Percentiles rank a stretch among this genome's conserved stretches.
These are phyloP conservation scores for Verticillium isaacii DNA, from an alignment of 2,329 filamentous ascomycete genomes.

Conservation along the genomic window DNA sequence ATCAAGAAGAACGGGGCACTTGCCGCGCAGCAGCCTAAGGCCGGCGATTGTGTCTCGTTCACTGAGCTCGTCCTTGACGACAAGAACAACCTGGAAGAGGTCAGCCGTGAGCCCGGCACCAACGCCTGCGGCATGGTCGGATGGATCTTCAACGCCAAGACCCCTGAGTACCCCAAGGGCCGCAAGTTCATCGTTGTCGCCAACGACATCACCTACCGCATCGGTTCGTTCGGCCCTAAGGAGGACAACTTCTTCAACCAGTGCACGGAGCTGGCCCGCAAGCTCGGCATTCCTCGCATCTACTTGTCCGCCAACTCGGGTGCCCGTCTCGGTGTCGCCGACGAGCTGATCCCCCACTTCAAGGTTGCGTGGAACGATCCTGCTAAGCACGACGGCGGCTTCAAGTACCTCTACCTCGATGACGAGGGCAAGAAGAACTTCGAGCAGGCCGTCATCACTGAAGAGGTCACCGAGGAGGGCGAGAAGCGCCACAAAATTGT, in stretches of 20 bases:
- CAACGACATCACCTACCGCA: conserved; percentile 99
- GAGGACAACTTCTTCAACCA: conserved; percentile 99
- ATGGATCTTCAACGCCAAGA: conserved; percentile 92
- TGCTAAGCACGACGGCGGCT: conserved; percentile 76
- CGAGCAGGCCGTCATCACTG: conserved; percentile 70
- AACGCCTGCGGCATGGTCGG: conserved; percentile 98
- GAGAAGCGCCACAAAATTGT: conserved; percentile 92
- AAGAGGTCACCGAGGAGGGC: conserved; percentile 78
- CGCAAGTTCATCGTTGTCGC: conserved; percentile 93
- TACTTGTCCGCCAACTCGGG: conserved; percentile 99
- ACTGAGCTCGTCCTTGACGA: conserved; percentile 95
- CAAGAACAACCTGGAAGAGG: conserved; percentile 84
- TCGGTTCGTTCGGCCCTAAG: conserved; percentile 92
- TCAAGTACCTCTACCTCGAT: conserved; percentile 95
- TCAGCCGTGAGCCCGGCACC: conserved; percentile 89
- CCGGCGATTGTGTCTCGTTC: conserved; percentile 89
- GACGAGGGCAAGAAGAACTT: conserved; percentile 83
- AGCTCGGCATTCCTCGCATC: conserved; percentile 91
- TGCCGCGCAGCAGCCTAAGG: conserved; percentile 73
- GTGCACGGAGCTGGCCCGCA: conserved; percentile 92
- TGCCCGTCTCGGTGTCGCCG: conserved; percentile 92
- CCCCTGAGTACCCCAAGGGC: conserved; percentile 90
- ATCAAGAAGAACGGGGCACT: conserved; percentile 69
- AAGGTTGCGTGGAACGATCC: conserved; percentile 93
- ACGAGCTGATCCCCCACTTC: conserved; percentile 96